phyloP scores from a whole-genome alignment of 2,329 filamentous ascomycete species.

The Dactylonectria estremocensis region DNA sequence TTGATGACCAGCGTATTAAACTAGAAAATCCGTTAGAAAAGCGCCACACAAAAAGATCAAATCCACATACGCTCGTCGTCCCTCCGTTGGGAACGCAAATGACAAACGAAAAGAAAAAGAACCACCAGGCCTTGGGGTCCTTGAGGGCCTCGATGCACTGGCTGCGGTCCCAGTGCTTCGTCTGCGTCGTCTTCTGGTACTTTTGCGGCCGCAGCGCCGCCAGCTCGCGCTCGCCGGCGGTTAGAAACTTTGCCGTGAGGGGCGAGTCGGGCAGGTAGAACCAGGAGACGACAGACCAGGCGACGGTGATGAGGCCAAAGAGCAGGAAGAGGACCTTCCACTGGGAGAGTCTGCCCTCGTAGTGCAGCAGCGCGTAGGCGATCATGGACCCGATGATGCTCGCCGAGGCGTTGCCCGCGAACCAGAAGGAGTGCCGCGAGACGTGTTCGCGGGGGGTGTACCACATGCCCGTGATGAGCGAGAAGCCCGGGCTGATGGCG shows the following conservation, averaged over 20 bases:
- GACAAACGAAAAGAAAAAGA: conserved; percentile 38
- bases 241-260: conserved; percentile 38
- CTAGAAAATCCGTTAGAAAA: conserved; percentile 19
- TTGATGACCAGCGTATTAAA: conserved; percentile 44
- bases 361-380: conserved; percentile 38
- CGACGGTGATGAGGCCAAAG: conserved; percentile 34
- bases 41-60: not conserved
- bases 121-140: conserved; percentile 45
- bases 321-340: conserved; percentile 36
- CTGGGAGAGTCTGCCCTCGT: conserved; percentile 11
- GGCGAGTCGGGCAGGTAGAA: conserved; percentile 37
- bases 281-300: conserved; percentile 24
- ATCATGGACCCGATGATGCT: conserved; percentile 46
- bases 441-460: conserved; percentile 50
- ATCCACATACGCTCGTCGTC: conserved; percentile 28
- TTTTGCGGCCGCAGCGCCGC: conserved; percentile 29
- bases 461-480: conserved; percentile 49
- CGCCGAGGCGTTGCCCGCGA: conserved; percentile 49
- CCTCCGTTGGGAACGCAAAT: conserved; percentile 36
- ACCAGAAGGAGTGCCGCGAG: conserved; percentile 50
- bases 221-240: conserved; percentile 24
- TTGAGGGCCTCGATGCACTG: conserved; percentile 45
- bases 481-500: conserved; percentile 45
- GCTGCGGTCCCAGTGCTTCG: conserved; percentile 27
- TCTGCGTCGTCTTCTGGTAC: conserved; percentile 31